Conservation (phyloP, 2,329 filamentous ascomycete species). For the Penicillium vulpinum region DNA sequence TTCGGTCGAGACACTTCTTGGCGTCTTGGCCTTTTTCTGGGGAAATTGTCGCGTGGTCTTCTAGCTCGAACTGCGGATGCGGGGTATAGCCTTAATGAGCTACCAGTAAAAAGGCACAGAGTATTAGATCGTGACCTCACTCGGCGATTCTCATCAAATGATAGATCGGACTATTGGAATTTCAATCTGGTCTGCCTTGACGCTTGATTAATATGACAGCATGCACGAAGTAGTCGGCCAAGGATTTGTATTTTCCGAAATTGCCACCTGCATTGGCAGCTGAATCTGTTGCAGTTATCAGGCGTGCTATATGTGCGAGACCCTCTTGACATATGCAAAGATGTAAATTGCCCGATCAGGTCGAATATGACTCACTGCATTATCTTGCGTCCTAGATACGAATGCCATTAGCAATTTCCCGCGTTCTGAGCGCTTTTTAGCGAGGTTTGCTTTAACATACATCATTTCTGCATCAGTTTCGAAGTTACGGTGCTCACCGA, state of each 20-base stretch:
- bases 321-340: too few species aligned
- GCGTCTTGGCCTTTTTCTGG: conserved; percentile 26
- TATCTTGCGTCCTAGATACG: too few species aligned
- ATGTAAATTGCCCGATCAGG: too few species aligned
- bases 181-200: not conserved
- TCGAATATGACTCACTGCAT: too few species aligned
- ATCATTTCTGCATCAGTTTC: too few species aligned
- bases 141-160: not conserved
- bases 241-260: not conserved
- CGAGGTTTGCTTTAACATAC: too few species aligned
- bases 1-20: conserved; percentile 9
- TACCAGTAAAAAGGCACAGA: not conserved
- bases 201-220: too few species aligned
- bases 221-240: not conserved
- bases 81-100: conserved; percentile 21
- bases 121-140: not conserved
- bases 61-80: conserved; percentile 15
- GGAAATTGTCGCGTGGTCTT: conserved; percentile 26
- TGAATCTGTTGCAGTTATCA: not conserved
- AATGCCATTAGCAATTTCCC: too few species aligned
- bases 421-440: too few species aligned
- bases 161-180: not conserved
- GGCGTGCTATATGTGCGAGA: too few species aligned
- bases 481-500: too few species aligned
- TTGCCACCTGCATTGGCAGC: not conserved